Percentiles rank a stretch among this genome's conserved stretches.
Conservation (phyloP, 169 alveolate genomes). For the Eimeria tenella region DNA sequence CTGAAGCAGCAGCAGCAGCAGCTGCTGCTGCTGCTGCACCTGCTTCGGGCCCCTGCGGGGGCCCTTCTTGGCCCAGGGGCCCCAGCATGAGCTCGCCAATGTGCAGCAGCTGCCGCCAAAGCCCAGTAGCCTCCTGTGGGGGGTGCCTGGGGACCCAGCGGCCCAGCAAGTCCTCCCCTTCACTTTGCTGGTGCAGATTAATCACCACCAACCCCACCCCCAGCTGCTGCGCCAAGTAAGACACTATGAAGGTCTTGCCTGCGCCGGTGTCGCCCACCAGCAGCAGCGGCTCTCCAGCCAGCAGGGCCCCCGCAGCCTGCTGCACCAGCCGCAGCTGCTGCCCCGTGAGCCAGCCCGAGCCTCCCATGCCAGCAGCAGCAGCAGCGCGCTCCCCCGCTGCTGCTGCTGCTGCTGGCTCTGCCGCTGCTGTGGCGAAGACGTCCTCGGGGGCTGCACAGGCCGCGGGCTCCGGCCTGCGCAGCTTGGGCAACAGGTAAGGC, state of each 20-base stretch:
- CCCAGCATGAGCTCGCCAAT: neutral
- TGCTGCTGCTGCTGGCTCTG: conserved; percentile 28
- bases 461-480: neutral
- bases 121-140: conserved; percentile 7
- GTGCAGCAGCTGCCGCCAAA: conserved; percentile 45
- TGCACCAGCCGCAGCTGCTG: conserved; percentile 90
- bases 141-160: conserved; percentile 84
- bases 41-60: neutral
- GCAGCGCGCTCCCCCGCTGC: neutral
- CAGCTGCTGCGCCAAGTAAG: conserved; percentile 92
- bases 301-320: conserved; percentile 88
- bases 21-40: neutral
- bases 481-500: conserved; percentile 40
- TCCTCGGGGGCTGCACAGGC: neutral
- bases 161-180: conserved; percentile 94
- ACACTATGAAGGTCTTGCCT: conserved; percentile 98
- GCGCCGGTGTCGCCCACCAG: conserved; percentile 99
- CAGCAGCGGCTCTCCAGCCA: conserved; percentile 95
- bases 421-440: neutral
- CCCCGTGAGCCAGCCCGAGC: conserved; percentile 78
- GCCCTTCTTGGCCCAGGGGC: neutral
- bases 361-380: neutral
- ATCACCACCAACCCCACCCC: conserved; percentile 93
- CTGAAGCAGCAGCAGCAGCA: no score
- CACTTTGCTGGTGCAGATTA: conserved; percentile 95